Evolutionary conservation across 371 early-diverging fungal species (phyloP), one percentile per base, ranked within the genome.

Genomic region (Apophysomyces variabilis): DNA sequence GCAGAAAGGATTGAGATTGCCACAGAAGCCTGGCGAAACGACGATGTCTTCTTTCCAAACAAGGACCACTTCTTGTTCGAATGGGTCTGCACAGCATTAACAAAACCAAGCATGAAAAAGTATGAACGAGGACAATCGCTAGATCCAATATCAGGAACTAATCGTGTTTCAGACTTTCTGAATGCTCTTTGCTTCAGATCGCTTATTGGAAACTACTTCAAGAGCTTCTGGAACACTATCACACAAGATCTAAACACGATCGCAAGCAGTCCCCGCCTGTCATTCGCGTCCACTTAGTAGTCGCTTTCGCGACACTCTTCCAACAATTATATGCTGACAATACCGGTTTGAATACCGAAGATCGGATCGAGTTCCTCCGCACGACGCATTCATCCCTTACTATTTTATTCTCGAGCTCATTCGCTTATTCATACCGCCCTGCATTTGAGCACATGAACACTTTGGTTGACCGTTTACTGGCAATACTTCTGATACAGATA

Each of bases 51-150:
- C 54, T 83, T 83, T 21, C 83, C 83, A 32, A 77, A 76, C 64
- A 83, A 83, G 38, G 78, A 78, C 58, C 78, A 79, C 58, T 83
- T 83, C 60, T 67, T 83, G 11, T 67, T 83, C 26, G 77, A 78
- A 35, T 83, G 83, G 83, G 66, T 83, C 58, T 73, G 76, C 66
- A 65, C 69, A 38, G 71, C 75, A 7, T 71, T 83, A 38, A 66
- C 70, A 16, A 79, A 74, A 62, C 70, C 79, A 1, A 78, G 77
- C 54, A 57, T 70, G 50, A 82, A 82, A 68, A 74, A 76, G 82
- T 82, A 76, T 70, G 63, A 16, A 9, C 14, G 18, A n/a, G n/a
- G 37, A 14, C 18, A 11, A 9, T 12, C 21, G 41, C 18, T 2
- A 7, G 8, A 32, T 21, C 57, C 36, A 37, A 26, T 7, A 36